phyloP scores from a whole-genome alignment of 371 early-diverging fungal genomes.

The Mortierella sp. region DNA sequence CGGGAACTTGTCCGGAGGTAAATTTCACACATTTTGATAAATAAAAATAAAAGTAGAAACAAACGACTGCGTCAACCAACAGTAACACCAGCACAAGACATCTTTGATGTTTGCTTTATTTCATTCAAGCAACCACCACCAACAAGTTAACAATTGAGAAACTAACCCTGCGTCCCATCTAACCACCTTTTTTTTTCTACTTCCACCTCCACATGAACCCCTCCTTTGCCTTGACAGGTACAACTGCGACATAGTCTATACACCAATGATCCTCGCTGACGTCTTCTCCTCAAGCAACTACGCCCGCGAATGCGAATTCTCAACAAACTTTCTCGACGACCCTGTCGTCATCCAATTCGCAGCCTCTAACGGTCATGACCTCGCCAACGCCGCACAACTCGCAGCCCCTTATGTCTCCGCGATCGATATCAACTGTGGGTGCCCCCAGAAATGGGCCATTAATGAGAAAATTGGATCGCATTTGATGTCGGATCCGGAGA shows the following conservation, averaged over 20 bases:
- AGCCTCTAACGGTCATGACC: slow-evolving; percentile 83
- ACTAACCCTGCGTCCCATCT: not conserved
- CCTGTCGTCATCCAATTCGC: slow-evolving; percentile 97
- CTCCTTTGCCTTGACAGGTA: slow-evolving; percentile 63
- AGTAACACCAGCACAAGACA: not conserved
- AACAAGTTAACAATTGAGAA: not conserved
- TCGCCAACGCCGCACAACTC: slow-evolving; percentile 89
- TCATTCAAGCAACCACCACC: too few relatives aligned
- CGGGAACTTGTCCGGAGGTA: slow-evolving; percentile 89
- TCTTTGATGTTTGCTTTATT: too few relatives aligned
- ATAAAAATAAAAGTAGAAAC: not conserved
- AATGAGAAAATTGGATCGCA: slow-evolving; percentile 85
- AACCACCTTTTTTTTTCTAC: too few relatives aligned
- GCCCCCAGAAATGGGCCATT: slow-evolving; percentile 92
- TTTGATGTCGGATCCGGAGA: slow-evolving; percentile 85
- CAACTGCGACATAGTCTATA: slow-evolving; percentile 94
- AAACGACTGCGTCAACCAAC: not conserved
- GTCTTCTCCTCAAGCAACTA: slow-evolving; percentile 89
- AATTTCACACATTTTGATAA: not conserved
- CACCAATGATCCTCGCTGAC: slow-evolving; percentile 98
- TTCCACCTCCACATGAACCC: too few relatives aligned
- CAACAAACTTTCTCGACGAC: slow-evolving; percentile 81
- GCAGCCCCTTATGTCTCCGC: slow-evolving; percentile 86
- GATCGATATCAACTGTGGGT: slow-evolving; percentile 91
- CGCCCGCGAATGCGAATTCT: slow-evolving; percentile 87